phyloP scores from a whole-genome alignment of 1,139 yeast genomes.

The Candida anutae region DNA sequence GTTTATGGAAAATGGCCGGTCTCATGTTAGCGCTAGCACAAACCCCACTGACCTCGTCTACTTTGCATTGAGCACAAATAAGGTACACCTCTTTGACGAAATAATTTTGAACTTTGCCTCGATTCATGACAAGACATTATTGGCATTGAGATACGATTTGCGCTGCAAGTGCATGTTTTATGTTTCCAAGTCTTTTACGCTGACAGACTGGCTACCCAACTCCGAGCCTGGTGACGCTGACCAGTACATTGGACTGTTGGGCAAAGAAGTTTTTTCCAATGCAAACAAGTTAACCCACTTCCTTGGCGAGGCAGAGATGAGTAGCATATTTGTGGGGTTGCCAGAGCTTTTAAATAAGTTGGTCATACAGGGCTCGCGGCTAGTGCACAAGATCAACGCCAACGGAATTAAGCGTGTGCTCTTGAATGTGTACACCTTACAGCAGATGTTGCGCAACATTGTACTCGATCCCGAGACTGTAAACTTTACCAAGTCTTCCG shows the following conservation, averaged over 20 bases:
- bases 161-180: slow-evolving; percentile 56
- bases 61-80: slow-evolving; percentile 30
- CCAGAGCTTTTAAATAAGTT: slow-evolving; percentile 50
- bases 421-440: slow-evolving; percentile 64
- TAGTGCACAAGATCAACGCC: slow-evolving; percentile 48
- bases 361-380: slow-evolving; percentile 52
- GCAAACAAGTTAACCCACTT: slow-evolving; percentile 33
- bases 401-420: slow-evolving; percentile 63
- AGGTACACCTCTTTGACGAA: slow-evolving; percentile 40
- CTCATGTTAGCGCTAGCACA: slow-evolving; percentile 14
- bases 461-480: slow-evolving; percentile 51
- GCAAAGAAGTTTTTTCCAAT: slow-evolving; percentile 46
- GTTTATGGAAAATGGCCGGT: slow-evolving; percentile 41
- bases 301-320: slow-evolving; percentile 20
- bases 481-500: slow-evolving; percentile 48
- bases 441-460: slow-evolving; percentile 65
- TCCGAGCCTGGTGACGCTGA: slow-evolving; percentile 61
- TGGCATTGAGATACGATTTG: slow-evolving; percentile 59
- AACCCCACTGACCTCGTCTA: slow-evolving; percentile 19
- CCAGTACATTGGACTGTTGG: slow-evolving; percentile 49
- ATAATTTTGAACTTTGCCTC: slow-evolving; percentile 37
- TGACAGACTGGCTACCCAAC: slow-evolving; percentile 36
- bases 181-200: slow-evolving; percentile 41
- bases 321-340: slow-evolving; percentile 43
- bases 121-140: slow-evolving; percentile 41